Conservation (phyloP, 75 land plant genomes). For the Adiantum capillusveneris region DNA sequence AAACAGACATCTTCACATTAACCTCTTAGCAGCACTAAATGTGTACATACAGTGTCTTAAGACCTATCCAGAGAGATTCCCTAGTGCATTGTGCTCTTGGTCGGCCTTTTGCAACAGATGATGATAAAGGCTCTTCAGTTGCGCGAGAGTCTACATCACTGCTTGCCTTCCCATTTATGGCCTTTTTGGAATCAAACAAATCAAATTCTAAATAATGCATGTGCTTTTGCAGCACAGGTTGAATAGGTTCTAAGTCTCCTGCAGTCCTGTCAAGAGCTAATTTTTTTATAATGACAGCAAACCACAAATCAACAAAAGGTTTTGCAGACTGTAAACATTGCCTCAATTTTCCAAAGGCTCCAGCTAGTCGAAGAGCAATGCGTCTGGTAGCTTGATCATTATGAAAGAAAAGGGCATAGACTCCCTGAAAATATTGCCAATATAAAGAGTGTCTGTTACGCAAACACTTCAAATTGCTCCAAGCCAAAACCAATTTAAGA, state of each 20-base stretch:
- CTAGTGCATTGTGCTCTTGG: slow-evolving; percentile 59
- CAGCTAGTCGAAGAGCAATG: slow-evolving; percentile 68
- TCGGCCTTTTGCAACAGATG: slow-evolving; percentile 33
- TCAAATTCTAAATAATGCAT: slow-evolving; percentile 50
- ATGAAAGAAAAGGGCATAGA: slow-evolving; percentile 76
- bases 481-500: neutral
- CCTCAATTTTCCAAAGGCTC: slow-evolving; percentile 65
- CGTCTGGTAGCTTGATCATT: slow-evolving; percentile 51
- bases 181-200: slow-evolving; percentile 7
- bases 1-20: too few relatives aligned
- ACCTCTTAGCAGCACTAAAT: too few relatives aligned
- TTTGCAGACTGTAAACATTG: slow-evolving; percentile 11
- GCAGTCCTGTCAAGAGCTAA: slow-evolving; percentile 37
- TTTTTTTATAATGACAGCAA: neutral
- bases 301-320: neutral
- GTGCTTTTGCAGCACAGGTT: slow-evolving; percentile 66
- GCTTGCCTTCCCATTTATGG: neutral
- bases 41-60: slow-evolving; percentile 66
- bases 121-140: slow-evolving; percentile 9
- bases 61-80: slow-evolving; percentile 69
- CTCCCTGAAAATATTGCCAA: slow-evolving; percentile 47
- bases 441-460: neutral
- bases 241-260: slow-evolving; percentile 68
- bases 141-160: slow-evolving; percentile 12
- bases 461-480: neutral